Evolutionary conservation across 768 basidiomycete genomes (phyloP), one percentile per base, ranked within the genome.

Genomic region (Termitomyces sp.): DNA sequence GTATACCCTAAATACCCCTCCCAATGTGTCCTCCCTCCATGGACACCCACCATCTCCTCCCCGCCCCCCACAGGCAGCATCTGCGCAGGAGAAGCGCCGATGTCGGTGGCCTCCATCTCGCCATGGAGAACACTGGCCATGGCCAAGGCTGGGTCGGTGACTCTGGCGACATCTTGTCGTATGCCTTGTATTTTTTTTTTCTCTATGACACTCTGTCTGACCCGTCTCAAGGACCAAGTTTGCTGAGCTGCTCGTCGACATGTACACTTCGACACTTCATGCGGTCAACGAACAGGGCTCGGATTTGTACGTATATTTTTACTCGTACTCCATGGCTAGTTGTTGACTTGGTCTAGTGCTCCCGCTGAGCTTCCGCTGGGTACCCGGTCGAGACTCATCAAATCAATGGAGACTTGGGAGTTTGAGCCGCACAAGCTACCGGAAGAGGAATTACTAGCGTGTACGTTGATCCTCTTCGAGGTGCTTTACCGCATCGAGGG

Each of bases 391-490:
- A 77, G 83, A 26, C 80, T 97, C 50, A 87, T 96, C 63, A 69
- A 73, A 22, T 75, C 78, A 0, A 78, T 97, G 15, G 85, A 88
- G 57, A 79, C 77, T 13, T 99, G 96, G 96, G 76, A 88, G 62
- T 99, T 98, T 68, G 89, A 97, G 67, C 94, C 96, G 4, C 87
- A 91, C 71, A 80, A 80, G 39, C 81, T 97, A 37, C 81, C 86
- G 22, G 86, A 92, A 54, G 88, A 90, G 54, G 92, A 98, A 71
- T 79, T 93, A 12, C 75, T 92, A 15, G 81, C 85, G 22, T 94
- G 91, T 65, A 86, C 91, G 0, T 79, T 90, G 57, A 78, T 98
- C 61, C 75, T 99, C 28, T 99, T 99, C 64, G 93, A 98, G 70
- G 82, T 82, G 22, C 73, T 95, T 20, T 87, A 90, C 64, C 82